Evolutionary conservation across 192 early-diverging fungal species (phyloP), one percentile per base, ranked within the genome.

Genomic region (Gigaspora rosea): DNA sequence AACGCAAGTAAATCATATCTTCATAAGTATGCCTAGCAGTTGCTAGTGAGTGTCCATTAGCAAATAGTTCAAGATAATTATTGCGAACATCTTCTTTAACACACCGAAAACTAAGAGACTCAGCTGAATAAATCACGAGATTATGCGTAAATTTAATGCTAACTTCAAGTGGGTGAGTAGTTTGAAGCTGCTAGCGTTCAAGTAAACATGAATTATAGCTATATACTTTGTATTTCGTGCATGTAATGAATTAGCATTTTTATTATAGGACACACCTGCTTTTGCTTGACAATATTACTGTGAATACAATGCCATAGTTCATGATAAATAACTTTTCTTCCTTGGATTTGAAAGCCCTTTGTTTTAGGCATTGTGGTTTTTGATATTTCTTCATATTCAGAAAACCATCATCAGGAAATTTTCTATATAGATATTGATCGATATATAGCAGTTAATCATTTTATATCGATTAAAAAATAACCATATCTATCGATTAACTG

Each of bases 91-190:
- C 46, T 4, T 27, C 20, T 68, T 47, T 68, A 10, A 49, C 41
- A 67, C 1, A 20, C 0, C 12, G 41, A 15, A 67, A 67, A 49
- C 46, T 48, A 20, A 41, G 46, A 46, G 48, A 68, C 20, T 68
- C 66, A n/a, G 66, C 66, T 18, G 66, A 68, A 47, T 68, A 46
- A 4, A 68, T 18, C 18, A 68, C 41, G 46, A 47, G 46, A 16
- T 68, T 68, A 27, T 47, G 66, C 0, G 46, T 68, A 68, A 16
- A 68, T 5, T 49, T 68, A n/a, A 68, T 68, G 46, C 18, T 68
- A 48, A 68, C 46, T 68, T 68, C 66, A 46, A 68, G 46, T 27
- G 66, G 66, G 46, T 68, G 41, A 0, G 46, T 68, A 49, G 33
- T 11, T 68, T 3, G 12, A 68, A 68, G 66, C 4, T 49, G 11